A percentile compares a stretch with the other conserved stretches of the same genome.
These are phyloP conservation scores for Lentinula novae-zelandiae DNA, from an alignment of 1,284 basidiomycete species.

Conservation along the genomic window DNA sequence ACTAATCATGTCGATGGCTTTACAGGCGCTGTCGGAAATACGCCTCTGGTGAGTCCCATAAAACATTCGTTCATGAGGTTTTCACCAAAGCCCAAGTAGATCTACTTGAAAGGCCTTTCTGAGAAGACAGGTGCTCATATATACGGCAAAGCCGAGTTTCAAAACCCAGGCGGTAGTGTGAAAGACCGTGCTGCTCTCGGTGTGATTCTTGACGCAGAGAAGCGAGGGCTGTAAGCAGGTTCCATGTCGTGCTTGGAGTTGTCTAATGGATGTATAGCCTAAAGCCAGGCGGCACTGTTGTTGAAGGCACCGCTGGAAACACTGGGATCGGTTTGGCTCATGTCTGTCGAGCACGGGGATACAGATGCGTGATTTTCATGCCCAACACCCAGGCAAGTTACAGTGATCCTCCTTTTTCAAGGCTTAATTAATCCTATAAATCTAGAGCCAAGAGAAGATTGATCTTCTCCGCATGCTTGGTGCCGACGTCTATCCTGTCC, in stretches of 20 bases:
- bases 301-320: slow-evolving; percentile 99
- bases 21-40: slow-evolving; percentile 89
- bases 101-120: slow-evolving; percentile 82
- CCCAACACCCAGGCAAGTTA: slow-evolving; percentile 80
- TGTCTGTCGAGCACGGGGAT: slow-evolving; percentile 90
- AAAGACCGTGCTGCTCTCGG: slow-evolving; percentile 97
- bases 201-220: slow-evolving; percentile 87
- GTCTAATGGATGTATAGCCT: slow-evolving; percentile 46
- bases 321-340: slow-evolving; percentile 97
- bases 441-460: slow-evolving; percentile 94
- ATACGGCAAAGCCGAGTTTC: slow-evolving; percentile 95
- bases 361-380: slow-evolving; percentile 99
- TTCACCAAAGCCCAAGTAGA: slow-evolving; percentile 43
- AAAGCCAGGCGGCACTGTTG: slow-evolving; percentile 89
- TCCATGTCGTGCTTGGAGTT: too few relatives aligned
- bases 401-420: slow-evolving; percentile 13
- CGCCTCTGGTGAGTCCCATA: slow-evolving; percentile 73
- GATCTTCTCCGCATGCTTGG: slow-evolving; percentile 96
- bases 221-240: slow-evolving; percentile 64
- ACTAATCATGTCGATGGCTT: slow-evolving; percentile 74
- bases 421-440: background rate
- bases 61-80: slow-evolving; percentile 4
- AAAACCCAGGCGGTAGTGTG: slow-evolving; percentile 98
- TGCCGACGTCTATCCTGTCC: slow-evolving; percentile 93
- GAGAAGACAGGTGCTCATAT: slow-evolving; percentile 88